Evolutionary conservation across 805 yeast species (phyloP), one percentile per base, ranked within the genome.

Genomic region (Schizosaccharomyces japonicus): DNA sequence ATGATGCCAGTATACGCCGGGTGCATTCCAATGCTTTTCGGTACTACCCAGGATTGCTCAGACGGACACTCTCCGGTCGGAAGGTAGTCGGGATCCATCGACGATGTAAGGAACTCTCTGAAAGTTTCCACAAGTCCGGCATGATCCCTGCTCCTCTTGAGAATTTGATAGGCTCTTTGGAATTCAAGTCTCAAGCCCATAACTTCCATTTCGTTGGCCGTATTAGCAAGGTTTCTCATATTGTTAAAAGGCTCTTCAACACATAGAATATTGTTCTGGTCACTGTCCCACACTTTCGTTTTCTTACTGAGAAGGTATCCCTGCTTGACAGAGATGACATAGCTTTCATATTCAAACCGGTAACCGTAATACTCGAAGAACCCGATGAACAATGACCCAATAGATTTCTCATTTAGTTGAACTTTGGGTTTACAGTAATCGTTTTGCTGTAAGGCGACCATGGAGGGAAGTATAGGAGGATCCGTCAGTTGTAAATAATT

Each of bases 161-260:
- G 25, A 17, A 36, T 3, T 15, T 13, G 47, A 26, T 23, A 42
- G 11, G 46, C 33, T 17, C 33, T 21, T 15, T 42, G 46, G 17
- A 42, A 29, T 17, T 42, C 46, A 28, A 25, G 19, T 11, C 27
- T 25, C 11, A 42, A 17, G 19, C 46, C 46, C 8, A 7, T 27
- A 27, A 55, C 55, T 4, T 54, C 51, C 23, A 49, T 51, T 26
- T 55, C 57, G 39, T 55, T 57, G 6, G 52, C 58, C 4, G 58
- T 55, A 32, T 55, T 55, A 13, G 57, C 58, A 17, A 55, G 49
- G 48, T 55, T 55, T 8, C 58, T 50, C 29, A 50, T 29, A 39
- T 51, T 47, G 15, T 46, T 48, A 32, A 55, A 29, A 25, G 58
- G 58, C 51, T 55, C 58, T 39, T 55, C 58, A 15, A 55, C 52